Conservation (phyloP, 108 stramenopile genomes). For the Skeletonema grethae region DNA sequence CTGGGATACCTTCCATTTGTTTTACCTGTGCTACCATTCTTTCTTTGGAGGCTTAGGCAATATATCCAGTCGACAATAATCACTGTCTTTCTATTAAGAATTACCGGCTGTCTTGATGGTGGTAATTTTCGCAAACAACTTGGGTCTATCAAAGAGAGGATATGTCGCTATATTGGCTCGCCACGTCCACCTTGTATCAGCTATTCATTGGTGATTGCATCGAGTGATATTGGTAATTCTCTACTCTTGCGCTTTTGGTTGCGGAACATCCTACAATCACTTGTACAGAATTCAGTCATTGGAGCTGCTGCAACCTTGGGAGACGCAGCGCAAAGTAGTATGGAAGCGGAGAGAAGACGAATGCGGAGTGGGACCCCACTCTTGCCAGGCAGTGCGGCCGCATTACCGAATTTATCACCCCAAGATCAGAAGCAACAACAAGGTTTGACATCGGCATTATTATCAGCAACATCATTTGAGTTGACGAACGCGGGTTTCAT, state of each 20-base stretch:
- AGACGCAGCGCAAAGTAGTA: not conserved
- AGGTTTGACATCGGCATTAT: not conserved
- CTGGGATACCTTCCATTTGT: slow-evolving; percentile 16
- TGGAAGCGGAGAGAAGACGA: slow-evolving; percentile 2
- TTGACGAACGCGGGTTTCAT: not conserved
- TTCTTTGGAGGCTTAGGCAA: slow-evolving; percentile 6
- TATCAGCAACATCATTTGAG: slow-evolving; percentile 19
- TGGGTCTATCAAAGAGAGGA: slow-evolving; percentile 2
- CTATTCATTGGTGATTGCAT: not conserved
- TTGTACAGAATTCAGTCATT: slow-evolving; percentile 18
- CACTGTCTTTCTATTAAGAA: not conserved
- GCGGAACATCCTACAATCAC: slow-evolving; percentile 7
- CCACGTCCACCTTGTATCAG: not conserved
- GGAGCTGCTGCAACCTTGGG: slow-evolving; percentile 15
- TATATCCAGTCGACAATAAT: not conserved
- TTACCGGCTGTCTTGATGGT: not conserved
- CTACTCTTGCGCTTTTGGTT: slow-evolving; percentile 3
- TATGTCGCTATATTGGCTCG: not conserved
- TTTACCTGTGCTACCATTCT: slow-evolving; percentile 5
- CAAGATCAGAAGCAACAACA: not conserved
- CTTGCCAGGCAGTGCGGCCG: slow-evolving; percentile 5
- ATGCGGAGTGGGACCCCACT: not conserved
- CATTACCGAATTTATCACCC: not conserved
- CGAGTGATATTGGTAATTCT: slow-evolving; percentile 3
- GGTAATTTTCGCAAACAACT: not conserved